Evolutionary conservation across 805 yeast species (phyloP).

Genomic region (Ogataea saltuana): DNA sequence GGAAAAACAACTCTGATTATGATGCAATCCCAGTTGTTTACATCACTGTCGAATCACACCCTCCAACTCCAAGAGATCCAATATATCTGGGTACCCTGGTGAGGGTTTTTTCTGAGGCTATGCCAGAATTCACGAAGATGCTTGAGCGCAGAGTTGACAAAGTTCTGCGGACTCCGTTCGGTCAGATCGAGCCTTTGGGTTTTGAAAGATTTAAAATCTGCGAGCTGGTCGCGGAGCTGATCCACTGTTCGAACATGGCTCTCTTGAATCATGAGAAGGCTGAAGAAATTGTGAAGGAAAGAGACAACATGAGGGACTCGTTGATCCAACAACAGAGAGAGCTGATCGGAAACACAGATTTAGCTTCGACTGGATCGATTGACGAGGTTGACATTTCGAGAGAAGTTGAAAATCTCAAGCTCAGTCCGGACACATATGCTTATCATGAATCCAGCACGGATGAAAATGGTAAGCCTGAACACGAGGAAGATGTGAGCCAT

Average conservation of each 20-base stretch:
- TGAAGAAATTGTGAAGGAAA: slow-evolving; percentile 62
- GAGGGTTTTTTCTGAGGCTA: slow-evolving; percentile 69
- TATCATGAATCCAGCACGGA: slow-evolving; percentile 1
- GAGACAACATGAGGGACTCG: slow-evolving; percentile 66
- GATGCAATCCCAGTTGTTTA: slow-evolving; percentile 84
- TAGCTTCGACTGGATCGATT: slow-evolving; percentile 29
- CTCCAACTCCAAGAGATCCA: slow-evolving; percentile 91
- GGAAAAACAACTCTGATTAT: slow-evolving; percentile 95
- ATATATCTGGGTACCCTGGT: slow-evolving; percentile 88
- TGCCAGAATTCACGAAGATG: slow-evolving; percentile 68
- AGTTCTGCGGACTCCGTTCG: slow-evolving; percentile 62
- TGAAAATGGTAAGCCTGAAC: slow-evolving; percentile 6
- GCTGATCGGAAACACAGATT: slow-evolving; percentile 29
- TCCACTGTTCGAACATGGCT: slow-evolving; percentile 98
- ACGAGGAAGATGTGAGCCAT: slow-evolving; percentile 10
- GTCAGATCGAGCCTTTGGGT: slow-evolving; percentile 74
- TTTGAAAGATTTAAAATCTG: slow-evolving; percentile 88
- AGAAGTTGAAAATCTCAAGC: slow-evolving; percentile 35
- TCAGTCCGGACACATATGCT: slow-evolving; percentile 20
- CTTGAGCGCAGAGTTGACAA: slow-evolving; percentile 43
- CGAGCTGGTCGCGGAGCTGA: slow-evolving; percentile 88
- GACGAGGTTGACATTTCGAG: slow-evolving; percentile 37
- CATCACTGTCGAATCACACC: slow-evolving; percentile 82
- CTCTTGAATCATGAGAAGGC: slow-evolving; percentile 77
- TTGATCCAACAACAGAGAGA: slow-evolving; percentile 40